Percentiles rank a stretch among this genome's conserved stretches.
Evolutionary conservation across 306 rosid species (phyloP).

Genomic region (Hippophae rhamnoides): DNA sequence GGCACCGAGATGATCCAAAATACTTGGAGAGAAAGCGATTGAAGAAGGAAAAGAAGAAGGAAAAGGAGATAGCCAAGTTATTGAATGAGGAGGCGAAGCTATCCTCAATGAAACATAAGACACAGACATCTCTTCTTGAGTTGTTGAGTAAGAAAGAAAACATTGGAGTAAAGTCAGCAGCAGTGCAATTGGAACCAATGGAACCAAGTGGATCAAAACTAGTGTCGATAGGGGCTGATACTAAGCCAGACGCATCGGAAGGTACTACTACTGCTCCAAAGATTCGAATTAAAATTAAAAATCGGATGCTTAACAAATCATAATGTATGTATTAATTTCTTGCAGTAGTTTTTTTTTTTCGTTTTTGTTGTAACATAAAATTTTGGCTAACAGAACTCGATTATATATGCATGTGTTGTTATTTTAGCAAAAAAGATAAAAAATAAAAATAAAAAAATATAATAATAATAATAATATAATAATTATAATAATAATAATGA

Average conservation of each 20-base stretch:
- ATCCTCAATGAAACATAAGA: background rate
- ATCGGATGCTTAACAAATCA: conserved; percentile 34
- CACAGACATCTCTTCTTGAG: conserved; percentile 25
- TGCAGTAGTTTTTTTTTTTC: background rate
- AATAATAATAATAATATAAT: too few relatives aligned
- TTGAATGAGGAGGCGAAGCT: conserved; percentile 22
- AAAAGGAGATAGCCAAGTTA: conserved; percentile 65
- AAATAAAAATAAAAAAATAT: too few relatives aligned
- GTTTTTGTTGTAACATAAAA: background rate
- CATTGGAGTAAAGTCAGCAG: conserved; percentile 24
- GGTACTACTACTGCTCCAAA: conserved; percentile 55
- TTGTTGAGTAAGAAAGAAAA: conserved; percentile 38
- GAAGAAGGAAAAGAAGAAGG: conserved; percentile 74
- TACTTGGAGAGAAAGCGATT: conserved; percentile 70
- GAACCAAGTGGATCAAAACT: conserved; percentile 47
- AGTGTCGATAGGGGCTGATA: conserved; percentile 21
- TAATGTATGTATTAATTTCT: conserved; percentile 13
- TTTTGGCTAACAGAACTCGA: too few relatives aligned
- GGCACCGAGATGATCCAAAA: conserved; percentile 52
- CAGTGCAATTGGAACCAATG: conserved; percentile 28
- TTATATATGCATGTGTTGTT: too few relatives aligned
- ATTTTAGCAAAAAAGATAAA: too few relatives aligned
- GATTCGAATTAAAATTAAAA: conserved; percentile 73
- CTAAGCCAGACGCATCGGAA: conserved; percentile 46
- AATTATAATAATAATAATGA: too few relatives aligned